Base-by-base conservation (phyloP, 139 green algal species). In the Closterium sp. region DNA sequence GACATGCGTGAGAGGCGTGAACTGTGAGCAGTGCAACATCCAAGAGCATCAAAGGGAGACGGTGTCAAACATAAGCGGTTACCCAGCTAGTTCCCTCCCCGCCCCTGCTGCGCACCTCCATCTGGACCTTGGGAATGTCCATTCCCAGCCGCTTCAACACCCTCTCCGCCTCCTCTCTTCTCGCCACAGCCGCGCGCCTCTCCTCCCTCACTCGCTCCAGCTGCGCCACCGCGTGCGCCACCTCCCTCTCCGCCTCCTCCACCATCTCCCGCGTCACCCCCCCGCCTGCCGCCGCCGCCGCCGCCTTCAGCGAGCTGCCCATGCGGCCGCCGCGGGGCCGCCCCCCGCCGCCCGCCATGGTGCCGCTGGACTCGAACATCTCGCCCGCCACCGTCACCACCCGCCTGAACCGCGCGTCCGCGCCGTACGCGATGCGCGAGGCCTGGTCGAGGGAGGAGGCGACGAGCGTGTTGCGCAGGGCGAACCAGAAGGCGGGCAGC, bases 271-370 rank as follows among this genome's bases (percentile, higher is more conserved):
- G 7, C 30, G 70, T 50, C 30, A 86, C 27, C 22, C 42, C 85
- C 22, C 73, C 62, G 27, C 86, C 73, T 28, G 89, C 70, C 21
- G 70, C 89, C 9, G 32, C 87, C 88, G 31, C 98, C 97, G 9
- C 98, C 13, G 88, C 87, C 28, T 70, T 29, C 9, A 94, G n/a
- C 17, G 88, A 70, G 27, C 85, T 93, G 62, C 95, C 91, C 97
- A 99, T 99, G 86, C 96, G 96, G 7, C 98, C 98, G 0, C 96
- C 94, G 0, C 91, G 92, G 0, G 97, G 97, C 89, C 95, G 96
- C 27, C 94, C 96, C 31, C 97, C 98, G 30, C 98, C 98, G 28
- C 98, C 98, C 9, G 95, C 97, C 98, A 99, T 99, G n/a, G 98
- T 99, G 70, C 98, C 98, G 21, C 93, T 95, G 95, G 97, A 96